phyloP scores from a whole-genome alignment of 1,284 basidiomycete species.

The Papiliotrema fonsecae region DNA sequence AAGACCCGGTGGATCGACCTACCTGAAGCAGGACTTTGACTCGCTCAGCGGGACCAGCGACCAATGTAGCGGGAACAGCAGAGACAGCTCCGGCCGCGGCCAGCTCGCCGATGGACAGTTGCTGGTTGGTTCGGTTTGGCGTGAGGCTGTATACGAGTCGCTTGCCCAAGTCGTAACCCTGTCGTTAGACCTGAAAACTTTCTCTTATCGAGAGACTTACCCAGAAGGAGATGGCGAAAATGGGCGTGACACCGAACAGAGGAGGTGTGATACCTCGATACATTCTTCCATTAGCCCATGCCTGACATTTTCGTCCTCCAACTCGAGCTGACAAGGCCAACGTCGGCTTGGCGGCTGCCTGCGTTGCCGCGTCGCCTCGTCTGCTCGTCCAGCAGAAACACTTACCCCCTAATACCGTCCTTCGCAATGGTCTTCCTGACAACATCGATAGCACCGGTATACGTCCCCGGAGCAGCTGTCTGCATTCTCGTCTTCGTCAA shows the following conservation, averaged over 20 bases:
- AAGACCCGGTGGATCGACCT: conserved; percentile 27
- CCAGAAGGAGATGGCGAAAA: conserved; percentile 99
- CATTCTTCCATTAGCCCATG: conserved; percentile 56
- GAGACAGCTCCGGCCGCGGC: conserved; percentile 92
- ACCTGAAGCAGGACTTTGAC: conserved; percentile 95
- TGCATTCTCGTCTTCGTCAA: conserved; percentile 94
- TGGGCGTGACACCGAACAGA: conserved; percentile 92
- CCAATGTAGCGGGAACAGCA: conserved; percentile 84
- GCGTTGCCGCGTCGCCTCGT: no score
- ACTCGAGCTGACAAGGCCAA: background rate
- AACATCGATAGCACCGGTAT: conserved; percentile 90
- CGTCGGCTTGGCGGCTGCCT: background rate
- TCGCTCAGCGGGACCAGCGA: conserved; percentile 93
- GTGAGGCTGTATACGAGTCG: conserved; percentile 68
- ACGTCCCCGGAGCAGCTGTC: conserved; percentile 83
- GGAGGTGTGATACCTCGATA: conserved; percentile 98
- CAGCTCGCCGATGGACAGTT: conserved; percentile 74
- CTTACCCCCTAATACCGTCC: conserved; percentile 84
- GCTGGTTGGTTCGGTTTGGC: conserved; percentile 46
- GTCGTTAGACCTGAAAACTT: conserved; percentile 7
- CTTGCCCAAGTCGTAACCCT: conserved; percentile 95
- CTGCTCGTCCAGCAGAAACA: no score
- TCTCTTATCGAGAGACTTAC: conserved; percentile 50
- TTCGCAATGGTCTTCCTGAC: conserved; percentile 82
- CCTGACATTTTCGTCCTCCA: background rate